Evolutionary conservation across 169 alveolate species (phyloP), one percentile per base, ranked within the genome.

Genomic region (Eimeria brunetti): DNA sequence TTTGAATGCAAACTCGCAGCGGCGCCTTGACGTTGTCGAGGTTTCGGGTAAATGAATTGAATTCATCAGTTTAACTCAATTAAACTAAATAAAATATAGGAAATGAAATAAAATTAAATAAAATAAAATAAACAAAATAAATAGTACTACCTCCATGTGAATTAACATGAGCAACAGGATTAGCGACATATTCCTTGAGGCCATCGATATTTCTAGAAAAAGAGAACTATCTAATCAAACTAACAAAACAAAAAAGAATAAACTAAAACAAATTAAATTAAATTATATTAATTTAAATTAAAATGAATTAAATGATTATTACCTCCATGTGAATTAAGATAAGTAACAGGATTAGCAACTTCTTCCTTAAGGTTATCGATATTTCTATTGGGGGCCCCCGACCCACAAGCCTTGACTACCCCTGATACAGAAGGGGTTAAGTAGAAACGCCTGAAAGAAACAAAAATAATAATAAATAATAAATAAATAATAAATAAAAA

Each of bases 151-250:
- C 89, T 51, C 67, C 73, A 36, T 80, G 89, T 1, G 41, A 12
- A 22, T 71, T 64, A 5, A 96, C 38, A 94, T 95, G 95, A 85
- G 83, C 78, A 62, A 56, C 71, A 58, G 90, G 86, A 46, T 96
- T 95, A 3, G 96, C 89, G n/a, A 96, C 64, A 46, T 46, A 58
- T 27, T 95, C 96, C 76, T 95, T 95, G 69, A 96, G 84, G 83
- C 95, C 95, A n/a, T 88, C 95, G 9, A 96, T 95, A 67, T 96
- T 96, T 94, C 71, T 91, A 58, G 95, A 95, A 44, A 97, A 97
- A 33, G 88, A 33, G 2, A 94, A 76, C 36, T 97, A 96, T 14
- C 97, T 97, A 92, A 97, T 95, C 49, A 93, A 89, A 58, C 89
- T 60, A 38, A 96, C 76, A 89, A 46, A n/a, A 49, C 64, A n/a